Percentiles rank a stretch among this genome's conserved stretches.
Evolutionary conservation across 148 eudicot genomes (phyloP).

Genomic region (Mesembryanthemum crystallinum): DNA sequence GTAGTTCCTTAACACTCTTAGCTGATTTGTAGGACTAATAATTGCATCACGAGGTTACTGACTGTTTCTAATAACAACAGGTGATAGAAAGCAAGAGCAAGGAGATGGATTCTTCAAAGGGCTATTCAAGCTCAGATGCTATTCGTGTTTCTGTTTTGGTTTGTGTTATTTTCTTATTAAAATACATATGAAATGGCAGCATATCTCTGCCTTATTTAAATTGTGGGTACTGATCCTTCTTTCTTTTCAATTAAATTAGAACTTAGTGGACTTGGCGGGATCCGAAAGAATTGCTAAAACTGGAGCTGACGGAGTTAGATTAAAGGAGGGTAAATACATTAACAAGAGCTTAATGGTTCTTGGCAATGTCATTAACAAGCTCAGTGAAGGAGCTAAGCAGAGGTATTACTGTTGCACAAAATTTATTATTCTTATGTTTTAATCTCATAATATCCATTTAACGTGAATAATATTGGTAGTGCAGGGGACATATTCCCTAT

Average conservation of each 20-base stretch:
- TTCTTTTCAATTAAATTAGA: slow-evolving; percentile 39
- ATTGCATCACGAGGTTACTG: not conserved
- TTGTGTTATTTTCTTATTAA: slow-evolving; percentile 22
- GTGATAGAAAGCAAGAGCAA: slow-evolving; percentile 91
- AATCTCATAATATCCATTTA: not conserved
- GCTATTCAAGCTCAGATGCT: slow-evolving; percentile 58
- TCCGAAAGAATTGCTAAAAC: slow-evolving; percentile 97
- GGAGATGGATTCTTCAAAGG: slow-evolving; percentile 37
- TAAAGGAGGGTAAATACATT: slow-evolving; percentile 95
- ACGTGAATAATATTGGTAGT: slow-evolving; percentile 17
- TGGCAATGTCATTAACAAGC: slow-evolving; percentile 93
- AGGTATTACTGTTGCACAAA: slow-evolving; percentile 41
- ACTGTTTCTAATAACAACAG: slow-evolving; percentile 30
- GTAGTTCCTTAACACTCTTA: slow-evolving; percentile 41
- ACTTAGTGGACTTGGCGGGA: slow-evolving; percentile 94
- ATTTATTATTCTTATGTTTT: not conserved
- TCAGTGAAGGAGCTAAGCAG: slow-evolving; percentile 89
- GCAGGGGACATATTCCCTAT: slow-evolving; percentile 96
- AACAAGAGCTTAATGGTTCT: slow-evolving; percentile 94
- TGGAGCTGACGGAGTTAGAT: slow-evolving; percentile 94
- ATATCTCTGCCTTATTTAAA: not conserved
- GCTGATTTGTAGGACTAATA: slow-evolving; percentile 13
- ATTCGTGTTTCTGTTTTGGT: slow-evolving; percentile 96
- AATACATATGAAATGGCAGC: not conserved
- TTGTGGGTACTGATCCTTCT: not conserved